Percentiles rank a stretch among this genome's conserved stretches.
Evolutionary conservation across 768 basidiomycete genomes (phyloP).

Genomic region (Xerocomellus amylosporus): DNA sequence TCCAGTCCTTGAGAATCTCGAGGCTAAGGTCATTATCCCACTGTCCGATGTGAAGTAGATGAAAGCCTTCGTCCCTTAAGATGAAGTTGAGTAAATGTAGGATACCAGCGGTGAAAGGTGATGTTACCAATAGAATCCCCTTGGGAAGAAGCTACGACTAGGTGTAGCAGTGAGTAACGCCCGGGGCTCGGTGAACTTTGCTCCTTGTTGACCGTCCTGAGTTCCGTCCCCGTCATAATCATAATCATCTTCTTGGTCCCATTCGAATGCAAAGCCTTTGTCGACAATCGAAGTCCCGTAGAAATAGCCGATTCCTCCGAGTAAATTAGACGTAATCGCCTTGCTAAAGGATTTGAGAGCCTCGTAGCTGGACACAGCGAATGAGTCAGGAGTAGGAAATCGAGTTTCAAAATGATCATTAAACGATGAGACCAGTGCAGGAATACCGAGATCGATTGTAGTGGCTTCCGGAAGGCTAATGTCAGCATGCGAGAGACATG

Average conservation of each 20-base stretch:
- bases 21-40: slow-evolving; percentile 93
- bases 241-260: slow-evolving; percentile 70
- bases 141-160: slow-evolving; percentile 93
- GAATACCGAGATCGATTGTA: slow-evolving; percentile 66
- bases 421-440: slow-evolving; percentile 60
- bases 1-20: slow-evolving; percentile 88
- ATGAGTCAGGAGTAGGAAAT: slow-evolving; percentile 67
- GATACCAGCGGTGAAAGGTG: neutral
- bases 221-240: slow-evolving; percentile 38
- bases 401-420: slow-evolving; percentile 60
- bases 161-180: slow-evolving; percentile 89
- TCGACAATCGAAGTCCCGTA: slow-evolving; percentile 89
- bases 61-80: slow-evolving; percentile 94
- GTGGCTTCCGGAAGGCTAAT: slow-evolving; percentile 41
- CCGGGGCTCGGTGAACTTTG: slow-evolving; percentile 68
- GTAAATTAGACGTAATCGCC: slow-evolving; percentile 83
- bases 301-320: slow-evolving; percentile 95
- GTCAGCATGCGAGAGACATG: slow-evolving; percentile 1
- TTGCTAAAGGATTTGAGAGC: slow-evolving; percentile 74
- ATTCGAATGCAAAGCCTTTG: slow-evolving; percentile 80
- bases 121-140: slow-evolving; percentile 91
- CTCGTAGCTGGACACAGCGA: slow-evolving; percentile 43
- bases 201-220: slow-evolving; percentile 44
- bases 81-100: slow-evolving; percentile 1
- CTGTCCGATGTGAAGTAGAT: slow-evolving; percentile 84